Percentiles rank a stretch among this genome's conserved stretches.
phyloP scores from a whole-genome alignment of 192 early-diverging fungal genomes.

The Allomyces arbusculus region DNA sequence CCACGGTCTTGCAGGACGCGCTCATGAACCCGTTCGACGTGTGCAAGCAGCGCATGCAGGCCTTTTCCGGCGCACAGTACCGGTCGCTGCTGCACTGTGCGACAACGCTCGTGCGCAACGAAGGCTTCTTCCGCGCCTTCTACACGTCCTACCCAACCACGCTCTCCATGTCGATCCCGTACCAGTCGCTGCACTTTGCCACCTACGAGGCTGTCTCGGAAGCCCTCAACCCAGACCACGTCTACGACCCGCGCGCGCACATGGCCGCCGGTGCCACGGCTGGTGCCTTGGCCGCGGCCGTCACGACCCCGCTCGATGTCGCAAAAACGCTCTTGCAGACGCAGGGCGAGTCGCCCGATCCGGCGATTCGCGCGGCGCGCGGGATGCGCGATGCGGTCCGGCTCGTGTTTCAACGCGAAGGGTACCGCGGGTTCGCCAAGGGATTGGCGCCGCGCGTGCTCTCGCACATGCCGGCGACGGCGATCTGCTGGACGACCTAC shows the following conservation, averaged over 20 bases:
- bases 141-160: conserved; percentile 91
- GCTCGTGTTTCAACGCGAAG: conserved; percentile 59
- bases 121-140: conserved; percentile 60
- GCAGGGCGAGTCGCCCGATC: conserved; percentile 50
- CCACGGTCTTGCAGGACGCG: conserved; percentile 69
- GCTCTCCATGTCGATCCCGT: conserved; percentile 81
- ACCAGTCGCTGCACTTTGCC: conserved; percentile 82
- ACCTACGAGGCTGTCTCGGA: conserved; percentile 78
- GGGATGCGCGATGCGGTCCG: conserved; percentile 48
- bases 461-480: conserved; percentile 78
- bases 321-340: conserved; percentile 92
- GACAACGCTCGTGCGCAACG: conserved; percentile 36
- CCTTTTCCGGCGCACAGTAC: conserved; percentile 43
- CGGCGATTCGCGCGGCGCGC: conserved; percentile 40
- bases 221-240: conserved; percentile 51
- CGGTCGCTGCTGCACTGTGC: conserved; percentile 52
- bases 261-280: conserved; percentile 69
- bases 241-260: conserved; percentile 73
- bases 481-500: conserved; percentile 87
- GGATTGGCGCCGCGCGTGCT: conserved; percentile 67
- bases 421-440: conserved; percentile 52
- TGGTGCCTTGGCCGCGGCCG: conserved; percentile 63
- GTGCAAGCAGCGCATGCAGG: conserved; percentile 90
- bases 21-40: conserved; percentile 96
- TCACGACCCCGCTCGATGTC: conserved; percentile 89